phyloP scores from a whole-genome alignment of 2,329 filamentous ascomycete genomes.

The Nothopassalora personata region DNA sequence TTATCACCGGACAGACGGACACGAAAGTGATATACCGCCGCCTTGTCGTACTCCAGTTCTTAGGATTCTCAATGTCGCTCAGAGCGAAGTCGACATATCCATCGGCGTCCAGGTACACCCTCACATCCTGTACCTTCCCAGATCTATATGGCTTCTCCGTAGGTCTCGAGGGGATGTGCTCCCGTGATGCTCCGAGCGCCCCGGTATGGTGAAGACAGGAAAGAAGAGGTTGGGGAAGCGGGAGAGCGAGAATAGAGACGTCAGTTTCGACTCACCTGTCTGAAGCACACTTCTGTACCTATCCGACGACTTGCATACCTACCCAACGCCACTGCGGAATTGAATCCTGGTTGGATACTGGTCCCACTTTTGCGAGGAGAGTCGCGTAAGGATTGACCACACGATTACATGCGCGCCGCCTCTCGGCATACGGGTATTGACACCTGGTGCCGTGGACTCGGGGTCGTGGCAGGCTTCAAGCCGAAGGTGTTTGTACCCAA shows the following conservation, averaged over 20 bases:
- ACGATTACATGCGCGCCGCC: not conserved
- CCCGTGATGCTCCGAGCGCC: conserved; percentile 28
- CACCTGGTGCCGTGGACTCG: not conserved
- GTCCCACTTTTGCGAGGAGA: not conserved
- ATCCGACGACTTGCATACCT: not conserved
- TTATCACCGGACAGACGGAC: conserved; percentile 46
- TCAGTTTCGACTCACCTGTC: not conserved
- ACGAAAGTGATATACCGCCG: conserved; percentile 38
- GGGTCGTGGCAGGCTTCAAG: not conserved
- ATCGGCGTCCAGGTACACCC: conserved; percentile 45
- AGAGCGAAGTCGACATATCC: conserved; percentile 50
- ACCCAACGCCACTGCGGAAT: not conserved
- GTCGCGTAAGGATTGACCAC: not conserved
- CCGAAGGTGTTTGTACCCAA: not conserved
- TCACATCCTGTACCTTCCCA: conserved; percentile 33
- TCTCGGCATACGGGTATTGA: not conserved
- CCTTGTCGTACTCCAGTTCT: conserved; percentile 42
- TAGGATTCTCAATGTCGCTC: conserved; percentile 48
- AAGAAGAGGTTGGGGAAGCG: not conserved
- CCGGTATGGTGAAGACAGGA: not conserved
- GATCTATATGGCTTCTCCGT: conserved; percentile 50
- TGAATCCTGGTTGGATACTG: not conserved
- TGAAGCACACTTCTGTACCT: not conserved
- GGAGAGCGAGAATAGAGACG: not conserved
- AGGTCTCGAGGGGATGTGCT: conserved; percentile 47